Evolutionary conservation across 495 filamentous ascomycete species (phyloP), one percentile per base, ranked within the genome.

Genomic region (Penicillium lagena): DNA sequence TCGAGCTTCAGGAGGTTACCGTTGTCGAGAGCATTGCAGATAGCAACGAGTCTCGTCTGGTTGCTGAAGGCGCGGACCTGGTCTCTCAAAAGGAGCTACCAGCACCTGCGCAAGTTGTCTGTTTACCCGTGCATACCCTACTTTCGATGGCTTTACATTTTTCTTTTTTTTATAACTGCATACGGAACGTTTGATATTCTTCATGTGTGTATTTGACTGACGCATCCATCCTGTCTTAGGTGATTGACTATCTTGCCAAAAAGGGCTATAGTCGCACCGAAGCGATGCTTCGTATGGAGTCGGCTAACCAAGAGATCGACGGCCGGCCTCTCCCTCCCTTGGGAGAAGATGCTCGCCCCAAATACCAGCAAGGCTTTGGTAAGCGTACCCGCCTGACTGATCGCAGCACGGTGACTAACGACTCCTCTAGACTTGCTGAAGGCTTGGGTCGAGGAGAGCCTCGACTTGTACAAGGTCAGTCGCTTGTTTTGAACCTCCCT

Each of bases 251-350:
- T 62, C 71, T 98, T 10, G 80, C 85, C 39, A 98, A 98, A 66
- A 96, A 96, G 57, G 93, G 93, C 1, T 98, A 96, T 62, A 87
- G 77, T 37, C 81, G 85, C 15, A 97, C 93, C 1, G 93, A 98
- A 58, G 87, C 91, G 11, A 90, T 89, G 71, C 84, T 98, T 36
- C 82, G 94, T 11, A 82, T 87, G 63, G 93, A 98, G 56, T 94
- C 90, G n/a, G 80, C 79, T 2, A 78, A 84, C 49, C 74, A 86
- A 37, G 87, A 89, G 45, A 80, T 81, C 34, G 85, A 91, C 51
- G 88, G 87, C 29, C 72, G 78, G 35, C 85, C 86, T 7, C 72
- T 89, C n/a, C 71, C 70, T 27, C 67, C 65, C 41, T 51, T 74
- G 29, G 86, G 84, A 27, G 88, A 94, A 40, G 64, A 73, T 49